A percentile compares a stretch with the other conserved stretches of the same genome.
phyloP scores from a whole-genome alignment of 2,329 filamentous ascomycete genomes.

The Trichoderma guizhouense region DNA sequence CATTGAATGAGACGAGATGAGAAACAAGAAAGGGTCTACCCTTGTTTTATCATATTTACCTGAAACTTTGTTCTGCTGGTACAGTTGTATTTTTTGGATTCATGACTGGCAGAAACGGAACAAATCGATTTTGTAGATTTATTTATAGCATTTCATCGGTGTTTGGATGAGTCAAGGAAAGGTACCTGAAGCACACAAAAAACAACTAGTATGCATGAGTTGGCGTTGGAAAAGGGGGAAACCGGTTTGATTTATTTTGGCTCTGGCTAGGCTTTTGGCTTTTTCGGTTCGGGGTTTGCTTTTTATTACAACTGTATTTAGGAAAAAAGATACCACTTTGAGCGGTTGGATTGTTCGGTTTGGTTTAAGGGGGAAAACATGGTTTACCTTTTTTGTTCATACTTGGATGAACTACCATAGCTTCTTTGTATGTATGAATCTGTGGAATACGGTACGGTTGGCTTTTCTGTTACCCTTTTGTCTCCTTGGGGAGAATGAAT shows the following conservation, averaged over 20 bases:
- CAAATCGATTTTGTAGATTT: background rate
- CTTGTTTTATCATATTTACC: background rate
- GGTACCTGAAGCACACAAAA: background rate
- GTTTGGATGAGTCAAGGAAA: background rate
- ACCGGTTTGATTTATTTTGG: background rate
- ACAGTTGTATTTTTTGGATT: background rate
- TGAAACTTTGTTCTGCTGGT: background rate
- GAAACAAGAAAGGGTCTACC: background rate
- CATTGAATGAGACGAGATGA: constrained; percentile 25
- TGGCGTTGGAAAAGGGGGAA: constrained; percentile 6
- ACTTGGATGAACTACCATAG: constrained; percentile 1
- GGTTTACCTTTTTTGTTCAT: background rate
- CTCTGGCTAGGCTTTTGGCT: background rate
- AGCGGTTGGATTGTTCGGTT: constrained; percentile 4
- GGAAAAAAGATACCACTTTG: constrained; percentile 12
- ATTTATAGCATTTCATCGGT: constrained; percentile 11
- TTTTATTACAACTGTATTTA: background rate
- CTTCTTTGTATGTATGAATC: constrained; percentile 8
- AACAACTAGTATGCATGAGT: constrained; percentile 1
- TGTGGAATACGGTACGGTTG: background rate
- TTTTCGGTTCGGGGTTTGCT: background rate
- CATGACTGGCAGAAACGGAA: background rate
- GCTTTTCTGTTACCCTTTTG: background rate
- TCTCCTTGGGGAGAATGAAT: background rate
- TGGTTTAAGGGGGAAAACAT: background rate